Evolutionary conservation across 1,284 basidiomycete genomes (phyloP).

Genomic region (Phylloboletellus chloephorus): DNA sequence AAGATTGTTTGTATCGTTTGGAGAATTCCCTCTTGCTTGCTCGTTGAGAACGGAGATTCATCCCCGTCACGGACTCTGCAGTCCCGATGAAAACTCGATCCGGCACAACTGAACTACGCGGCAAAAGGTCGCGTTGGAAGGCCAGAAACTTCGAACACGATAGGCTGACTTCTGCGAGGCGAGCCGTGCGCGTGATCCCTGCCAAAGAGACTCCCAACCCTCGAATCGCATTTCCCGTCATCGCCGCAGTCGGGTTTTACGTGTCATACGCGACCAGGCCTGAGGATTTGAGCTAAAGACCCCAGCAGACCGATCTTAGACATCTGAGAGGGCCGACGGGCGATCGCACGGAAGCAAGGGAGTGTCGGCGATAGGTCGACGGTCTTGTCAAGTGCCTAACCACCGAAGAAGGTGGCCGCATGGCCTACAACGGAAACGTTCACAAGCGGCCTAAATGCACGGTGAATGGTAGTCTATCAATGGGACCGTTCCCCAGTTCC

Average conservation of each 20-base stretch:
- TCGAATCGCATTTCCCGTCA: conserved; percentile 27
- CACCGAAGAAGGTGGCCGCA: conserved; percentile 21
- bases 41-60: conserved; percentile 23
- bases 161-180: conserved; percentile 17
- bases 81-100: conserved; percentile 26
- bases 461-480: conserved; percentile 6
- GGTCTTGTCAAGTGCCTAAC: conserved; percentile 14
- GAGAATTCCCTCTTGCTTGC: conserved; percentile 28
- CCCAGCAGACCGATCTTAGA: conserved; percentile 10
- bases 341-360: conserved; percentile 16
- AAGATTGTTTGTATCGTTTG: conserved; percentile 9
- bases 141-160: conserved; percentile 13
- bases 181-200: conserved; percentile 17
- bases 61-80: conserved; percentile 20
- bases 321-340: conserved; percentile 11
- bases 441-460: conserved; percentile 4
- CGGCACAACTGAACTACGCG: conserved; percentile 10
- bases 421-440: conserved; percentile 10
- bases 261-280: conserved; percentile 16
- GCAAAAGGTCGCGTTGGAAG: conserved; percentile 21
- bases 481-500: conserved; percentile 4
- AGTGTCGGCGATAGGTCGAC: conserved; percentile 29
- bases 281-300: conserved; percentile 10
- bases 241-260: conserved; percentile 31
- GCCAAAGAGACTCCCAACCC: conserved; percentile 26